Base-by-base conservation (phyloP, 23 red algal species). In the Pyropia yezoensis region DNA sequence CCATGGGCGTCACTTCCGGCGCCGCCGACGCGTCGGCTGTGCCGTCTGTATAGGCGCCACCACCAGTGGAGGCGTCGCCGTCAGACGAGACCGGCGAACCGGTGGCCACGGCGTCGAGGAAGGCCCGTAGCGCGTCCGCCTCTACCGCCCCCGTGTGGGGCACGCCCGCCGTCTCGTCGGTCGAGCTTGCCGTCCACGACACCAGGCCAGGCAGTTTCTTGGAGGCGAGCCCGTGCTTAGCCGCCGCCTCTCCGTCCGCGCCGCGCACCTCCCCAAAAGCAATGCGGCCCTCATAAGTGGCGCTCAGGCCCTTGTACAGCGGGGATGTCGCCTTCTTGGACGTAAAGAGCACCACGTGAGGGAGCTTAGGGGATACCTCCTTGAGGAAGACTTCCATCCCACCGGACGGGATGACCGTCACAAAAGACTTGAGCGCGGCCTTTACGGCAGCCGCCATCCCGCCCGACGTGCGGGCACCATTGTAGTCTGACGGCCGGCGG, bases 291-390 rank as follows among this genome's bases (percentile, higher is more conserved):
- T 70, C 67, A 58, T 79, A 80, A 18, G 50, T 27, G 14, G 89
- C 74, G n/a, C 73, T 80, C 20, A 95, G 52, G n/a, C 75, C 82
- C 33, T 95, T 95, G 45, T 82, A 79, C 11, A 82, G 58, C 14
- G 83, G 64, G 6, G 80, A 81, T 1, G 89, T 85, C 1, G 49
- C 29, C 15, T 49, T 72, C 74, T 86, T 90, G 22, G 79, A 66
- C 7, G 93, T 97, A 45, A 90, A 82, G 23, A 97, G 76, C 23
- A 97, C 53, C 18, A 97, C 85, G 75, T 97, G 93, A 3, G 78
- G 74, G 45, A 89, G 78, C 22, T 79, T 59, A 7, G 73, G 57
- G 18, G 85, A 61, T 22, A 79, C 62, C 47, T 97, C 87, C 16
- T 67, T 61, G 59, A 90, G 80, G 54, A 97, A 97, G 15, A 79